phyloP scores from a whole-genome alignment of 2,329 filamentous ascomycete genomes.

The Verticillium klebahnii region DNA sequence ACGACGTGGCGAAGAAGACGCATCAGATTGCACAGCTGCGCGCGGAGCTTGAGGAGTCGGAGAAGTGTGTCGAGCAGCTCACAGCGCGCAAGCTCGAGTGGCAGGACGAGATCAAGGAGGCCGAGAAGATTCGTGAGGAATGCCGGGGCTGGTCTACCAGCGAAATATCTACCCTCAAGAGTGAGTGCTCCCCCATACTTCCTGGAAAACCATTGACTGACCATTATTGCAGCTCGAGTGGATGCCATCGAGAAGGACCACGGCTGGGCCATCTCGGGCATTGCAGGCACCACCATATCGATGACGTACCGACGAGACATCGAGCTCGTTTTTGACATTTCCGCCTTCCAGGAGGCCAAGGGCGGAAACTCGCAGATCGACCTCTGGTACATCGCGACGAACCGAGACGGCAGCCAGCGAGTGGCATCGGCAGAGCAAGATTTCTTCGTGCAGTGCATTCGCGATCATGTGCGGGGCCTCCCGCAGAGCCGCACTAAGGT shows the following conservation, averaged over 20 bases:
- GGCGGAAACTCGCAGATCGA: slow-evolving; percentile 53
- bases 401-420: slow-evolving; percentile 45
- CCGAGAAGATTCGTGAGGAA: slow-evolving; percentile 79
- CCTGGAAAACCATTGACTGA: slow-evolving; percentile 26
- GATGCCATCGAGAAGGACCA: slow-evolving; percentile 59
- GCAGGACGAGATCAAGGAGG: slow-evolving; percentile 70
- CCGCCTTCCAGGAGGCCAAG: slow-evolving; percentile 46
- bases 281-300: slow-evolving; percentile 58
- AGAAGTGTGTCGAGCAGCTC: slow-evolving; percentile 57
- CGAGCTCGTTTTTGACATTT: slow-evolving; percentile 66
- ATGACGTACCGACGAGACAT: slow-evolving; percentile 71
- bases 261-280: slow-evolving; percentile 69
- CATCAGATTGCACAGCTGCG: slow-evolving; percentile 62
- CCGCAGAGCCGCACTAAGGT: slow-evolving; percentile 53
- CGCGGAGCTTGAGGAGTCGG: slow-evolving; percentile 62
- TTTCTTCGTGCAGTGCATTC: slow-evolving; percentile 71
- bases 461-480: slow-evolving; percentile 61
- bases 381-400: slow-evolving; percentile 64
- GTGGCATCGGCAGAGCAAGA: slow-evolving; percentile 62
- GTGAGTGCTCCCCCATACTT: slow-evolving; percentile 34
- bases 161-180: slow-evolving; percentile 76
- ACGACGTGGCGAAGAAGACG: slow-evolving; percentile 66
- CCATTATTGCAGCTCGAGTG: slow-evolving; percentile 51
- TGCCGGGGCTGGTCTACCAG: slow-evolving; percentile 83
- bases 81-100: slow-evolving; percentile 65